phyloP scores from a whole-genome alignment of 345 rosid genomes.

The Balakata baccata region DNA sequence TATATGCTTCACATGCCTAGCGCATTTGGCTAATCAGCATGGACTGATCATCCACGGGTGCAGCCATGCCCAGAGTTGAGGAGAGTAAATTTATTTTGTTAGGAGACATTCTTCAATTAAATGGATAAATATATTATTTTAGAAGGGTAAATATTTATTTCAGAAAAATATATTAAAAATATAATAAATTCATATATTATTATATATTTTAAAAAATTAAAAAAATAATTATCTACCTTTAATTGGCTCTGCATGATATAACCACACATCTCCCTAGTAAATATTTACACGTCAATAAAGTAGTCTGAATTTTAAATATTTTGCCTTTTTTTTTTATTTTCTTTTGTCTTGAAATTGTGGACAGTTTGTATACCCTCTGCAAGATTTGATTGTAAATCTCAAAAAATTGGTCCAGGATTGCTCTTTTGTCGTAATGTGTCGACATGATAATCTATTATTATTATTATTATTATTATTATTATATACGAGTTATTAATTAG shows the following conservation, averaged over 20 bases:
- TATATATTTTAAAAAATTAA: too few relatives aligned
- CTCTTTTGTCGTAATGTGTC: not conserved
- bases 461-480: too few relatives aligned
- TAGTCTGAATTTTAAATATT: not conserved
- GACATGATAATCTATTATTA: not conserved
- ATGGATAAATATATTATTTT: slow-evolving; percentile 61
- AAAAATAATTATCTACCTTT: too few relatives aligned
- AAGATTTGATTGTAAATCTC: not conserved
- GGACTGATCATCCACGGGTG: slow-evolving; percentile 57
- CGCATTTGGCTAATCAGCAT: slow-evolving; percentile 94
- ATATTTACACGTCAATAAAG: not conserved
- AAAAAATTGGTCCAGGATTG: not conserved
- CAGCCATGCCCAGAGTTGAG: too few relatives aligned
- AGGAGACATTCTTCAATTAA: too few relatives aligned
- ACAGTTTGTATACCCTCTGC: not conserved
- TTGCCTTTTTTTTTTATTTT: not conserved
- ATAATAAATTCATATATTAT: too few relatives aligned
- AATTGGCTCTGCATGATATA: too few relatives aligned
- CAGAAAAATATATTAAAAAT: too few relatives aligned
- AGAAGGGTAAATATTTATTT: too few relatives aligned
- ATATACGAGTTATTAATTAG: too few relatives aligned
- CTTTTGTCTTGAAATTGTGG: not conserved
- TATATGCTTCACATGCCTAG: slow-evolving; percentile 83
- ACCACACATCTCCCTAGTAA: slow-evolving; percentile 33
- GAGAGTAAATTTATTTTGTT: too few relatives aligned